Percentiles rank a stretch among this genome's conserved stretches.
phyloP scores from a whole-genome alignment of 305 asterid genomes.

The Plantago coronopus region DNA sequence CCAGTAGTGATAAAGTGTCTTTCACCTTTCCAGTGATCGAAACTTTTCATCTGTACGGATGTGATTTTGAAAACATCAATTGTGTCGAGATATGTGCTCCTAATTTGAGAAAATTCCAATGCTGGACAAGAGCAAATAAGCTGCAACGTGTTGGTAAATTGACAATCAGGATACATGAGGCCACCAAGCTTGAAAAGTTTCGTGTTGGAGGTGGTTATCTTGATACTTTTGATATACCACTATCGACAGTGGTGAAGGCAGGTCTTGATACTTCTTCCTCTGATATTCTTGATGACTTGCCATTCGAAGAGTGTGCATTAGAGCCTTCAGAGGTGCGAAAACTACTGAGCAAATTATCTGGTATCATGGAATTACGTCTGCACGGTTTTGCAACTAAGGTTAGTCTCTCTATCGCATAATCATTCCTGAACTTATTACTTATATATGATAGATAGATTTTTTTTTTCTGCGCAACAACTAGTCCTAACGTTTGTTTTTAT shows the following conservation, averaged over 20 bases:
- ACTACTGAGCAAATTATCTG: background rate
- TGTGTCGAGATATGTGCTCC: background rate
- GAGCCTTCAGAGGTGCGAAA: too few species aligned
- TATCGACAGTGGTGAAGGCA: background rate
- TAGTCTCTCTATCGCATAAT: background rate
- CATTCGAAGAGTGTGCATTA: too few species aligned
- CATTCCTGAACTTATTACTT: too few species aligned
- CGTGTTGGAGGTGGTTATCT: background rate
- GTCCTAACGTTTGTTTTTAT: background rate
- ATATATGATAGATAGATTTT: background rate
- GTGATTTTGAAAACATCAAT: background rate
- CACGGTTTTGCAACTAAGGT: background rate
- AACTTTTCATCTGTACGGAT: background rate
- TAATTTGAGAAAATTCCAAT: background rate
- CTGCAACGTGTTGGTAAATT: background rate
- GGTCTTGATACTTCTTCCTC: background rate
- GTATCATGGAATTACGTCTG: background rate
- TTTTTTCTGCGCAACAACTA: too few species aligned
- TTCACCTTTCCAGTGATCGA: background rate
- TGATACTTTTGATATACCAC: background rate
- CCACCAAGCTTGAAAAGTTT: conserved; percentile 2
- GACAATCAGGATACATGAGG: conserved; percentile 1
- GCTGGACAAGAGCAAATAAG: background rate
- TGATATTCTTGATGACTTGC: too few species aligned
- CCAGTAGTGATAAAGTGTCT: background rate